Percentiles rank a stretch among this genome's conserved stretches.
phyloP scores from a whole-genome alignment of 306 rosid species.

The Amphicarpaea edgeworthii region DNA sequence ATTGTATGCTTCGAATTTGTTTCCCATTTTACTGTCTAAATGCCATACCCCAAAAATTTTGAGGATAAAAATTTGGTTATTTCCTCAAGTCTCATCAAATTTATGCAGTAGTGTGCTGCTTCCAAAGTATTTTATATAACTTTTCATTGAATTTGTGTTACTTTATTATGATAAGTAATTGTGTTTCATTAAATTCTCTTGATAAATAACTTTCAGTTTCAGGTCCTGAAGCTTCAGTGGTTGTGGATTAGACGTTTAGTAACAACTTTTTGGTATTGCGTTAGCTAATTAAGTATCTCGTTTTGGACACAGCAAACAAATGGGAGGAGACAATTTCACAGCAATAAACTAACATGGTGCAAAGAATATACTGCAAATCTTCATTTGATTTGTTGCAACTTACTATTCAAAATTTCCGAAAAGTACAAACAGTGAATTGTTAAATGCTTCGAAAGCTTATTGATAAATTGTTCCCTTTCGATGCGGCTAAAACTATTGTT shows the following conservation, averaged over 20 bases:
- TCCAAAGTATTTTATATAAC: neutral
- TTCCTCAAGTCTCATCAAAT: neutral
- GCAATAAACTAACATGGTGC: slow-evolving; percentile 13
- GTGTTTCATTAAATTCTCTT: neutral
- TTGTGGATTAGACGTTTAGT: neutral
- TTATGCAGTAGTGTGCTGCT: neutral
- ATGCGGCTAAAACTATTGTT: neutral
- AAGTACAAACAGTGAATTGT: slow-evolving; percentile 33
- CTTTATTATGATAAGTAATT: neutral
- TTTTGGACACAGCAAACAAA: slow-evolving; percentile 28
- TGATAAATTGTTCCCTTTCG: slow-evolving; percentile 38
- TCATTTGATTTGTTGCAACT: slow-evolving; percentile 3
- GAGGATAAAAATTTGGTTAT: too few relatives aligned
- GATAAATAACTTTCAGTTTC: neutral
- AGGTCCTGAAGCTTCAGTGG: neutral
- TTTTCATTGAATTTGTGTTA: neutral
- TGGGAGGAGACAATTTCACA: slow-evolving; percentile 38
- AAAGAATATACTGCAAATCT: slow-evolving; percentile 46
- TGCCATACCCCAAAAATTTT: too few relatives aligned
- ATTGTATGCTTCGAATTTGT: too few relatives aligned
- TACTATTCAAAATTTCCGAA: neutral
- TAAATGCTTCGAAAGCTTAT: slow-evolving; percentile 20
- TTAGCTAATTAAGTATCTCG: slow-evolving; percentile 22
- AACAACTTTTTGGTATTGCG: slow-evolving; percentile 32
- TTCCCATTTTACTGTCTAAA: too few relatives aligned